A percentile compares a stretch with the other conserved stretches of the same genome.
phyloP scores from a whole-genome alignment of 768 basidiomycete species.

The Cytidiella melzeri region DNA sequence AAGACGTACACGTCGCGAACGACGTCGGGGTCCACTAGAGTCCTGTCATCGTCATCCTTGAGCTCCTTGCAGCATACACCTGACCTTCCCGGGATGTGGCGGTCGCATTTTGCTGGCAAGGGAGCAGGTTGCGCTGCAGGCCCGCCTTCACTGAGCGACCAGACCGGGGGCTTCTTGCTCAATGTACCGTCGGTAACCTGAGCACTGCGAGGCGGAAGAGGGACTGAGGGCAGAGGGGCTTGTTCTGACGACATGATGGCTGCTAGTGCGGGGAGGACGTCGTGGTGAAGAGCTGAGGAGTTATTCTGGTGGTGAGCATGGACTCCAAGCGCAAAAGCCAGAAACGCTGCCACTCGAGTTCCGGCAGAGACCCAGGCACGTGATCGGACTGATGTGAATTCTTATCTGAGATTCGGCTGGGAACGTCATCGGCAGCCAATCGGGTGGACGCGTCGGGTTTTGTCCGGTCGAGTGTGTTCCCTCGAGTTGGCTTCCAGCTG shows the following conservation, averaged over 20 bases:
- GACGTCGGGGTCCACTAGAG: slow-evolving; percentile 79
- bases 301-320: too few species aligned
- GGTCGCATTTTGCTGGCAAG: slow-evolving; percentile 51
- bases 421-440: too few species aligned
- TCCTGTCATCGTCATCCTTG: slow-evolving; percentile 71
- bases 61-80: slow-evolving; percentile 89
- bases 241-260: slow-evolving; percentile 6
- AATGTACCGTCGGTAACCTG: neutral
- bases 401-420: too few species aligned
- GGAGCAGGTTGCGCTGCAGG: slow-evolving; percentile 34
- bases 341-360: too few species aligned
- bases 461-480: too few species aligned
- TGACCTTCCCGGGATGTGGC: slow-evolving; percentile 40
- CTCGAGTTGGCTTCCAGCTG: too few species aligned
- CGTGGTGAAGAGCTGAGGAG: too few species aligned
- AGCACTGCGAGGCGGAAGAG: slow-evolving; percentile 12
- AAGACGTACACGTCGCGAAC: slow-evolving; percentile 75
- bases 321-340: too few species aligned
- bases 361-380: too few species aligned
- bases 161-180: slow-evolving; percentile 48
- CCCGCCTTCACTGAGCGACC: slow-evolving; percentile 49
- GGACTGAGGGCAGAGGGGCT: slow-evolving; percentile 12
- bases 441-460: too few species aligned
- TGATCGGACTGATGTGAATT: too few species aligned
- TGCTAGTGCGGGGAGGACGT: neutral